A percentile compares a stretch with the other conserved stretches of the same genome.
Evolutionary conservation across 331 rosid species (phyloP).

Genomic region (Arachis monticola): DNA sequence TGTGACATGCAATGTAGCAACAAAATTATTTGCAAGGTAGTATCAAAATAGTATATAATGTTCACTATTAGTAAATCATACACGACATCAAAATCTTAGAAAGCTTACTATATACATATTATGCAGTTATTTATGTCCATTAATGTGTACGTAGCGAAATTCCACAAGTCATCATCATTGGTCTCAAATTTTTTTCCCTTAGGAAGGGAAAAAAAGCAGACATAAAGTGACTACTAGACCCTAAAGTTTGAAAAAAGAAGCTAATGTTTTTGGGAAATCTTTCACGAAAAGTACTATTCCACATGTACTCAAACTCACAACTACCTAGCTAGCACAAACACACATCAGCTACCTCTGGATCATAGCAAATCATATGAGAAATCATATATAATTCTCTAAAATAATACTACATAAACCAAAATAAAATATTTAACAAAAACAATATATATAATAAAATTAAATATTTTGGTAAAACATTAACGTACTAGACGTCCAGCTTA

Average conservation of each 20-base stretch:
- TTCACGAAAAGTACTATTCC: conserved; percentile 38
- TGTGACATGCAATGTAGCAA: not conserved
- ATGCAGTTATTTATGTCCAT: not conserved
- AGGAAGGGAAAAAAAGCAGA: conserved; percentile 40
- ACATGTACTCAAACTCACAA: conserved; percentile 8
- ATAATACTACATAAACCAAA: too few species aligned
- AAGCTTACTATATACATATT: conserved; percentile 10
- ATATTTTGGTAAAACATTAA: too few species aligned
- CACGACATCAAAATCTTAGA: not conserved
- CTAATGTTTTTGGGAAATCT: conserved; percentile 24
- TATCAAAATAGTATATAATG: not conserved
- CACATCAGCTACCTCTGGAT: conserved; percentile 9
- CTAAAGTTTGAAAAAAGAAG: conserved; percentile 37
- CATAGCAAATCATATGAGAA: conserved; percentile 11
- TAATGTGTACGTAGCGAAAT: conserved; percentile 4
- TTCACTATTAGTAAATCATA: not conserved
- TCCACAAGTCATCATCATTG: conserved; percentile 41
- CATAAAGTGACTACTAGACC: conserved; percentile 43
- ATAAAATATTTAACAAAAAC: too few species aligned
- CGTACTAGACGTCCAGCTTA: too few species aligned
- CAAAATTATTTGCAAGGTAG: not conserved
- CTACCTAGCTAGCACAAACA: not conserved
- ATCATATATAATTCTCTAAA: too few species aligned
- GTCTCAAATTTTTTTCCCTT: conserved; percentile 23
- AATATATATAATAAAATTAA: too few species aligned